phyloP scores from a whole-genome alignment of 1,139 yeast genomes.

The Spathaspora jeffriesii region DNA sequence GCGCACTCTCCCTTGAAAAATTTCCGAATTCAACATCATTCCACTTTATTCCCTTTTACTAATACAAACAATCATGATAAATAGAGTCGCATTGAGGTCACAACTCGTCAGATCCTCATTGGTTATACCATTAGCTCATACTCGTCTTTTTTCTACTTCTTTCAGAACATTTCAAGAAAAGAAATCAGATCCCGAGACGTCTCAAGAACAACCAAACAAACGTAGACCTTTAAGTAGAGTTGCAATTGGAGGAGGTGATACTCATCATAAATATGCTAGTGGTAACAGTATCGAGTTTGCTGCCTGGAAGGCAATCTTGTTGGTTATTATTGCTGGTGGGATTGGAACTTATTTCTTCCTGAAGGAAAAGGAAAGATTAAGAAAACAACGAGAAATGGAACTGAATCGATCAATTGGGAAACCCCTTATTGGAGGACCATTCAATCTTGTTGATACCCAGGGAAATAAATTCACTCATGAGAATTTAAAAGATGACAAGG shows the following conservation, averaged over 20 bases:
- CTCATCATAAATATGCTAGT: constrained; percentile 25
- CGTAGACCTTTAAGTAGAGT: constrained; percentile 51
- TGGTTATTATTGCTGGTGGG: constrained; percentile 70
- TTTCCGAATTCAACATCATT: constrained; percentile 1
- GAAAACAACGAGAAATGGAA: constrained; percentile 77
- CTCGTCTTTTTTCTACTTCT: constrained; percentile 3
- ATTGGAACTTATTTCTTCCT: constrained; percentile 69
- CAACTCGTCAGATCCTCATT: not conserved
- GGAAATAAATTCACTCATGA: constrained; percentile 76
- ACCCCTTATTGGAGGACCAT: constrained; percentile 93
- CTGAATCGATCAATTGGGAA: constrained; percentile 86
- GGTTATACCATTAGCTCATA: not conserved
- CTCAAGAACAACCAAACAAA: constrained; percentile 11
- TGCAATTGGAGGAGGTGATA: constrained; percentile 42
- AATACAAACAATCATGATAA: constrained; percentile 5
- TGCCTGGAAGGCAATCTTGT: constrained; percentile 82
- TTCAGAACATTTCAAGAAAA: constrained; percentile 7
- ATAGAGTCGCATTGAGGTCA: constrained; percentile 2
- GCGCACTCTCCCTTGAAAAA: not conserved
- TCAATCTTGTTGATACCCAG: constrained; percentile 67
- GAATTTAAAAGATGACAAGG: constrained; percentile 59
- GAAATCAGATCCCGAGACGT: constrained; percentile 1
- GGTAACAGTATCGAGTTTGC: constrained; percentile 62
- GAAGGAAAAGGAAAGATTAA: constrained; percentile 71
- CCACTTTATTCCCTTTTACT: not conserved